A percentile compares a stretch with the other conserved stretches of the same genome.
These are phyloP conservation scores for Tilletia setariae DNA, from an alignment of 1,284 basidiomycete genomes.

Conservation along the genomic window DNA sequence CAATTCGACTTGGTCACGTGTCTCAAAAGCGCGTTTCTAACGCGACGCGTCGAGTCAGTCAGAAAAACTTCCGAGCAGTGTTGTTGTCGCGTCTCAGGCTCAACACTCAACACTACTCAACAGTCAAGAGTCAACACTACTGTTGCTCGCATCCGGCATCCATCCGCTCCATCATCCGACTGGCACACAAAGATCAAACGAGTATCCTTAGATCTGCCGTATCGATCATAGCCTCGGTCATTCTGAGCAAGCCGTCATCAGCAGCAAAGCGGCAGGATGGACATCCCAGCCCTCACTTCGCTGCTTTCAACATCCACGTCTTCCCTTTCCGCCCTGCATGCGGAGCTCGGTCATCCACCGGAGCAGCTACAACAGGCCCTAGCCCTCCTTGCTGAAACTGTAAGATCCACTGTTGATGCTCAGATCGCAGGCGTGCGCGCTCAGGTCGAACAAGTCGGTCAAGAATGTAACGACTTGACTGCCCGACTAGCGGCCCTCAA, in stretches of 20 bases:
- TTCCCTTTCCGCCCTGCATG: constrained; percentile 37
- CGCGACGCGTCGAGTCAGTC: too few relatives aligned
- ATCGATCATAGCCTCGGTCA: too few relatives aligned
- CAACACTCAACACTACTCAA: too few relatives aligned
- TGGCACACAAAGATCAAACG: too few relatives aligned
- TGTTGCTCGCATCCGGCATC: too few relatives aligned
- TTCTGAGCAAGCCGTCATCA: neutral
- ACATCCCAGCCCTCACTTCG: constrained; percentile 37
- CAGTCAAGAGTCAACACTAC: too few relatives aligned
- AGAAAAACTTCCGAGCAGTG: too few relatives aligned
- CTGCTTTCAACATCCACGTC: constrained; percentile 41
- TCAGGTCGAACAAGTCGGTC: constrained; percentile 34
- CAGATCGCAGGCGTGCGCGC: constrained; percentile 40
- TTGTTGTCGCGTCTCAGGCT: too few relatives aligned
- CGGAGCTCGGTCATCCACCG: constrained; percentile 42
- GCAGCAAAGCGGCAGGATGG: constrained; percentile 28
- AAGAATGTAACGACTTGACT: constrained; percentile 30
- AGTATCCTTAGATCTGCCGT: too few relatives aligned
- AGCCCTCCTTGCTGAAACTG: constrained; percentile 38
- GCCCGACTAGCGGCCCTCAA: neutral
- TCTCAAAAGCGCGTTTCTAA: too few relatives aligned
- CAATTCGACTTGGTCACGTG: too few relatives aligned
- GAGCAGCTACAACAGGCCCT: constrained; percentile 39
- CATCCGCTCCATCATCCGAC: too few relatives aligned
- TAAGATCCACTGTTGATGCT: constrained; percentile 45